Evolutionary conservation across 495 filamentous ascomycete genomes (phyloP).

Genomic region (Aspergillus sparsus): DNA sequence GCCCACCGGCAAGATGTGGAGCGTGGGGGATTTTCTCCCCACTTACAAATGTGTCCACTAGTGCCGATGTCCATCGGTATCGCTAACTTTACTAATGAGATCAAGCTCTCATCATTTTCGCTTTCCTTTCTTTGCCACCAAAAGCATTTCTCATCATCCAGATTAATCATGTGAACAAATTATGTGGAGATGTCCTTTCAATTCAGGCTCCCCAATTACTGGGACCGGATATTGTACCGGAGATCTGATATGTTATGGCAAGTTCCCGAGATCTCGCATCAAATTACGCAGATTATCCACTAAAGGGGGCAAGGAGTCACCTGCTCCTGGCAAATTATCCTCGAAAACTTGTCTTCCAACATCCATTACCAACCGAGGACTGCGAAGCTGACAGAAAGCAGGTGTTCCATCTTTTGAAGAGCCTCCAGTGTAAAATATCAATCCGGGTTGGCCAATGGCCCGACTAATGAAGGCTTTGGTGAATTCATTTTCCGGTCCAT

Average conservation of each 20-base stretch:
- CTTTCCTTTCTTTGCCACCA: too few species aligned
- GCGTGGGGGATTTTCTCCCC: neutral
- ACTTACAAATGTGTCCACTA: neutral
- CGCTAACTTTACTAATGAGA: too few species aligned
- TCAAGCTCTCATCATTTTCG: too few species aligned
- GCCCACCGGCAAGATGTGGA: neutral
- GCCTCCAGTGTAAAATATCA: conserved; percentile 29
- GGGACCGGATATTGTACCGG: too few species aligned
- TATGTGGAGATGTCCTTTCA: too few species aligned
- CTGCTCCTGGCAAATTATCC: conserved; percentile 41
- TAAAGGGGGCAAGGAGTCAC: conserved; percentile 39
- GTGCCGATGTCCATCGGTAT: too few species aligned
- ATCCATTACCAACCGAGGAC: conserved; percentile 44
- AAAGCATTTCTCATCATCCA: too few species aligned
- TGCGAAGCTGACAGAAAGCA: conserved; percentile 24
- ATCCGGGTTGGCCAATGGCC: conserved; percentile 31
- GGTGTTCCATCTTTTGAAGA: neutral
- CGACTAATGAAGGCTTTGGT: conserved; percentile 39
- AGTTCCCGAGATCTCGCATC: conserved; percentile 49
- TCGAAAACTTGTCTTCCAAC: conserved; percentile 48
- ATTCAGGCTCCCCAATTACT: too few species aligned
- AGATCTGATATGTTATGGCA: conserved; percentile 1
- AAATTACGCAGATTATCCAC: conserved; percentile 56
- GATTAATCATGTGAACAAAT: too few species aligned
- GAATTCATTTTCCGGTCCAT: conserved; percentile 38